Evolutionary conservation across 179 eudicot species (phyloP).

Genomic region (Pouteria campechiana): DNA sequence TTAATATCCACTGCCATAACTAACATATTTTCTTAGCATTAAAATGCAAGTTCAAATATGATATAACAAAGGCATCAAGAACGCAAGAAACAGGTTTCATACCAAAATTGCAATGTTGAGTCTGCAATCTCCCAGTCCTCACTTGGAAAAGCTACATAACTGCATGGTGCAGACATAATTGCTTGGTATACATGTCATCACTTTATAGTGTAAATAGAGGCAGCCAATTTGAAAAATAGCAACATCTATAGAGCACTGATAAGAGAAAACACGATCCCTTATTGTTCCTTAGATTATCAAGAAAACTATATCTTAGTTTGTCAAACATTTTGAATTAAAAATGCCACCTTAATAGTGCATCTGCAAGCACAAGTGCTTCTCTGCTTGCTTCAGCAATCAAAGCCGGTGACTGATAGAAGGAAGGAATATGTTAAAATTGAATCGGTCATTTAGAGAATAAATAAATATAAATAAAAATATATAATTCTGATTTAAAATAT

Average conservation of each 20-base stretch:
- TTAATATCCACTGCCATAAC: no score
- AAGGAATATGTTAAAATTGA: no score
- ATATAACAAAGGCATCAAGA: not conserved
- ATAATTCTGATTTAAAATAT: no score
- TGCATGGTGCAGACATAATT: no score
- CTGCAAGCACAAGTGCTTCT: constrained; percentile 70
- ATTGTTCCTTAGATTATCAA: not conserved
- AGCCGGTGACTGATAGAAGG: constrained; percentile 67
- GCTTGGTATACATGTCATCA: no score
- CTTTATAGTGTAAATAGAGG: constrained; percentile 3
- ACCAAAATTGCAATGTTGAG: constrained; percentile 96
- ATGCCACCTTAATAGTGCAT: constrained; percentile 75
- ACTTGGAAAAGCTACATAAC: constrained; percentile 84
- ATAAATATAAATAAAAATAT: no score
- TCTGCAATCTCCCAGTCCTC: constrained; percentile 96
- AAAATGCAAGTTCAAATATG: no score
- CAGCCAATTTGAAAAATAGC: no score
- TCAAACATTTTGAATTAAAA: no score
- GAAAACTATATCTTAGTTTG: not conserved
- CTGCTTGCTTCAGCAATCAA: constrained; percentile 72
- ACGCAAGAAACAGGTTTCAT: constrained; percentile 5
- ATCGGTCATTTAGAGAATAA: no score
- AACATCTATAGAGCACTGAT: no score
- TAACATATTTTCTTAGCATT: no score
- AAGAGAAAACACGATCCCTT: not conserved